Conservation (phyloP, 164 flowering plant genomes). For the Pachysandra terminalis region DNA sequence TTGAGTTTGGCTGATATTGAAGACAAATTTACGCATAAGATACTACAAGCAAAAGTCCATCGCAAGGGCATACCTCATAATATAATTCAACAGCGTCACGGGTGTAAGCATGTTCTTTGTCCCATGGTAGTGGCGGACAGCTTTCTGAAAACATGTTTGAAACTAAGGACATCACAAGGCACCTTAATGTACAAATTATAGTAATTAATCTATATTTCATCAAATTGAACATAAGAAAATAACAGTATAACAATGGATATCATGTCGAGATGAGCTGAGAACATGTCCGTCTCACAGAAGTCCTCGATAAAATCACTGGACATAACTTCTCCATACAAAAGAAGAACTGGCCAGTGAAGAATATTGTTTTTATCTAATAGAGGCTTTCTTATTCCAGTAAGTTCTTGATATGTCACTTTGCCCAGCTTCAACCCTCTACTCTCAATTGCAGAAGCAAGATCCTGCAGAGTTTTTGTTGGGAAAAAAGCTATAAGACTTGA, state of each 20-base stretch:
- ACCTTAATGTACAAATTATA: not conserved
- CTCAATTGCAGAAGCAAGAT: conserved; percentile 60
- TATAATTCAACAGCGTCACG: conserved; percentile 77
- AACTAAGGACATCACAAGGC: conserved; percentile 50
- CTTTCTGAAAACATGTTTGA: conserved; percentile 88
- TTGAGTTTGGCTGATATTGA: not conserved
- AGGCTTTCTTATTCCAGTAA: conserved; percentile 75
- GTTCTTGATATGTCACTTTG: conserved; percentile 70
- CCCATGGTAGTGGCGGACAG: conserved; percentile 83
- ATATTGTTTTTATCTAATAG: conserved; percentile 56
- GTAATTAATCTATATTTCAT: not conserved
- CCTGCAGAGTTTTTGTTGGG: conserved; percentile 40
- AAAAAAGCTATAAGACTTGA: conserved; percentile 4
- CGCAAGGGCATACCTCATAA: conserved; percentile 59
- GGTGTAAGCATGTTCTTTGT: conserved; percentile 57
- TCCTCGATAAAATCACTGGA: conserved; percentile 94
- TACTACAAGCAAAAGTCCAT: no score
- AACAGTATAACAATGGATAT: conserved; percentile 54
- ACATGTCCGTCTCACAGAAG: conserved; percentile 91
- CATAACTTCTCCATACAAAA: conserved; percentile 93
- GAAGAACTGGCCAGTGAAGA: conserved; percentile 94
- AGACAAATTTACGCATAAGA: not conserved
- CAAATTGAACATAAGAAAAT: not conserved
- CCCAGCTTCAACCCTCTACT: conserved; percentile 70
- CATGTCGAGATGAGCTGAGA: conserved; percentile 74